Evolutionary conservation across 2,329 filamentous ascomycete species (phyloP), one percentile per base, ranked within the genome.

Genomic region (Calonectria multiphialidica): DNA sequence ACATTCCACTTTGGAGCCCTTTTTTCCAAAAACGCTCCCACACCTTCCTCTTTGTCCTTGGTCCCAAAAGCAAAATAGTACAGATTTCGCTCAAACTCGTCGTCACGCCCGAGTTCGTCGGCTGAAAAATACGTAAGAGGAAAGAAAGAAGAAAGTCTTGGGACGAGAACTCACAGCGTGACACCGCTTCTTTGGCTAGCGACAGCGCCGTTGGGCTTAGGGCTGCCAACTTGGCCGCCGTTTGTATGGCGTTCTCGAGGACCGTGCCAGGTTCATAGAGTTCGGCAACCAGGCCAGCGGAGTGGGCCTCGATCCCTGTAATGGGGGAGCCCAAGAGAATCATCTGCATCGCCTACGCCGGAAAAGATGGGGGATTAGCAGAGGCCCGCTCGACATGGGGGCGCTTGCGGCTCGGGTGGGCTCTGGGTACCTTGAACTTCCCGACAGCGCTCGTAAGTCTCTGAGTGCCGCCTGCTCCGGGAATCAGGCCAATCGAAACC

Each of bases 381-480:
- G 16, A 16, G 42, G 23, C 40, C 37, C 28, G 35, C 47, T 59
- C 50, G 12, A 15, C 23, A 40, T 59, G 42, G 30, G 15, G 37
- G 15, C 16, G 35, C 25, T 40, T 40, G 53, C 53, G 53, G 53
- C 33, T 59, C 53, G 53, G 21, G 53, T 59, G 33, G 53, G 53
- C 23, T 23, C 2, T 42, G 42, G 78, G 65, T 73, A 84, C 84
- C 76, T 82, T 83, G 80, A 81, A 85, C 77, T 85, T 86, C 72
- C 84, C 84, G 25, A 86, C 75, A n/a, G 82, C 81, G 63, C 80
- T 82, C 84, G 84, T 85, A 57, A 86, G 76, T 37, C 84, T 79
- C 69, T 86, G 84, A 18, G 84, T 86, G 23, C 84, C 84, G 10
- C 84, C 84, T 5, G 82, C 83, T 13, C 84, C 84, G 9, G 84